phyloP scores from a whole-genome alignment of 2,329 filamentous ascomycete genomes.

The Ceratocystiopsis brevicomis region DNA sequence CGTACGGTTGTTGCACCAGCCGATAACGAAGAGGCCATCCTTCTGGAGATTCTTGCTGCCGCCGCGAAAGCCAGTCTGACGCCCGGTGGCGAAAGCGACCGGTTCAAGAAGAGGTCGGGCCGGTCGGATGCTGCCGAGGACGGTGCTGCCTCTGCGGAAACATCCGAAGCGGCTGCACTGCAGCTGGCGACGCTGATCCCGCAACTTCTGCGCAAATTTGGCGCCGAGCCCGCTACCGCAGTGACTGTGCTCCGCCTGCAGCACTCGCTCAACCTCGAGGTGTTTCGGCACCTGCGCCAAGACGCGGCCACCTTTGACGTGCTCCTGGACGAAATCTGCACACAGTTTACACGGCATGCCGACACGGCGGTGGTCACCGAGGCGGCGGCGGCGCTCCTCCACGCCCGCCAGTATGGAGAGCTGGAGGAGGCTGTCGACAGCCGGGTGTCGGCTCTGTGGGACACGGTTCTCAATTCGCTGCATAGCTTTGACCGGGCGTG shows the following conservation, averaged over 20 bases:
- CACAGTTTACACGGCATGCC: slow-evolving; percentile 84
- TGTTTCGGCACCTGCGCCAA: slow-evolving; percentile 77
- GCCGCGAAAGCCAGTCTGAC: slow-evolving; percentile 58
- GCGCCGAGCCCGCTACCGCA: slow-evolving; percentile 71
- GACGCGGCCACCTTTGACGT: slow-evolving; percentile 64
- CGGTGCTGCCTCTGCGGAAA: slow-evolving; percentile 24
- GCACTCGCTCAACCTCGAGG: slow-evolving; percentile 67
- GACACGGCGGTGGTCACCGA: slow-evolving; percentile 72
- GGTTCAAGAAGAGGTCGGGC: slow-evolving; percentile 34
- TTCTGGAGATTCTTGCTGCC: slow-evolving; percentile 73
- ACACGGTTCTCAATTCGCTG: slow-evolving; percentile 58
- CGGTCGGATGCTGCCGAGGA: slow-evolving; percentile 28
- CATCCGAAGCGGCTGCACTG: slow-evolving; percentile 60
- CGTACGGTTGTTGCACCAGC: slow-evolving; percentile 55
- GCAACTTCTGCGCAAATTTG: slow-evolving; percentile 77
- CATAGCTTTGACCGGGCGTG: slow-evolving; percentile 51
- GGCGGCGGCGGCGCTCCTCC: slow-evolving; percentile 63
- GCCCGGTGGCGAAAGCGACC: slow-evolving; percentile 43
- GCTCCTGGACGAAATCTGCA: slow-evolving; percentile 76
- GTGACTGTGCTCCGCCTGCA: slow-evolving; percentile 72
- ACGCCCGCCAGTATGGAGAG: slow-evolving; percentile 73
- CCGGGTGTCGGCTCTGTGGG: slow-evolving; percentile 71
- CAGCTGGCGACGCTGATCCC: slow-evolving; percentile 66
- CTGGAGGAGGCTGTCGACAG: slow-evolving; percentile 68
- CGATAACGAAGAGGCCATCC: slow-evolving; percentile 60